Evolutionary conservation across 177 flowering plant species (phyloP).

Genomic region (Vitis hybrid): DNA sequence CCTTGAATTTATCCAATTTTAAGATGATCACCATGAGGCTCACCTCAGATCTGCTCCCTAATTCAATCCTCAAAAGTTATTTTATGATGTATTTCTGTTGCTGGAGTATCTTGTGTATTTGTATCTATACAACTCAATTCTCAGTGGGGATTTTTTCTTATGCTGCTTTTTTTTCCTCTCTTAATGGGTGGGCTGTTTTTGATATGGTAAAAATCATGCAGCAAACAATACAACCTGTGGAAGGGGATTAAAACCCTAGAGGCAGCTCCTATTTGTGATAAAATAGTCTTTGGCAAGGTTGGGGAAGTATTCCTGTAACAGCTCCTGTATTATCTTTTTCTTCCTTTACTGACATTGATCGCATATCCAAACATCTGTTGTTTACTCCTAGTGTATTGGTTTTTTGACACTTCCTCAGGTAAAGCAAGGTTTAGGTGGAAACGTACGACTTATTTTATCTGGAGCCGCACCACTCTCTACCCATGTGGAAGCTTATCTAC

Average conservation of each 20-base stretch:
- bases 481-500: conserved; percentile 76
- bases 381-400: not conserved
- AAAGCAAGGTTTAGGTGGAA: conserved; percentile 92
- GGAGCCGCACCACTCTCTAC: conserved; percentile 96
- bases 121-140: no score
- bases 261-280: conserved; percentile 80
- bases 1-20: no score
- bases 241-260: conserved; percentile 62
- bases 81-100: no score
- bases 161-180: not conserved
- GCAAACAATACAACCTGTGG: conserved; percentile 64
- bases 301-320: not conserved
- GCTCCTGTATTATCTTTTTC: not conserved
- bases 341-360: not conserved
- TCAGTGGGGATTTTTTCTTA: no score
- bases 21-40: no score
- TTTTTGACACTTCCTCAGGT: conserved; percentile 40
- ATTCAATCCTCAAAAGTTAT: no score
- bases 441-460: conserved; percentile 82
- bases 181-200: conserved; percentile 5
- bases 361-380: not conserved
- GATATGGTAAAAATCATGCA: conserved; percentile 33
- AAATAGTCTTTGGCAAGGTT: conserved; percentile 83
- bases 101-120: no score
- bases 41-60: no score